phyloP scores from a whole-genome alignment of 2,329 filamentous ascomycete genomes.

The Colletotrichum lupini region DNA sequence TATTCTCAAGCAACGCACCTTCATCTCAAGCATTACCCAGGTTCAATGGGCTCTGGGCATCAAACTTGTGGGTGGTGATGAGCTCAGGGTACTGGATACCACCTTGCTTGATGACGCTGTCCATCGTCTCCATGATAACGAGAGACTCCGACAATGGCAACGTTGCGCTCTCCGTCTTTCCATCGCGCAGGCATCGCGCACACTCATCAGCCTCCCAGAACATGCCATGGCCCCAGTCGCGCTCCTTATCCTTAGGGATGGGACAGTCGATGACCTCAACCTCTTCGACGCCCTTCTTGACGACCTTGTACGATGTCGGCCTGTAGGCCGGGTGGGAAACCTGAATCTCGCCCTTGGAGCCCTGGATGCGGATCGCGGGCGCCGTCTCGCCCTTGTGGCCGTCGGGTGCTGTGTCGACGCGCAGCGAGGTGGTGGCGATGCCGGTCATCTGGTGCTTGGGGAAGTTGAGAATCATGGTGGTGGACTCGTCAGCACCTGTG shows the following conservation, averaged over 20 bases:
- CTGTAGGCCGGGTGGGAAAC: conserved; percentile 78
- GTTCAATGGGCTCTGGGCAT: conserved; percentile 71
- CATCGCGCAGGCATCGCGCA: conserved; percentile 79
- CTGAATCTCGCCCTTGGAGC: conserved; percentile 84
- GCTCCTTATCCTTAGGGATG: conserved; percentile 61
- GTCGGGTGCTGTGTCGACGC: conserved; percentile 67
- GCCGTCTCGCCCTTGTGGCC: conserved; percentile 69
- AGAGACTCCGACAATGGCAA: conserved; percentile 82
- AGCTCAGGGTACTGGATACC: conserved; percentile 64
- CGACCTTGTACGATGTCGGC: conserved; percentile 73
- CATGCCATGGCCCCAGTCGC: conserved; percentile 79
- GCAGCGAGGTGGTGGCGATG: conserved; percentile 75
- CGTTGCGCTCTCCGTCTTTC: conserved; percentile 77
- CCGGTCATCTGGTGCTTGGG: conserved; percentile 76
- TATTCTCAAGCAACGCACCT: background rate
- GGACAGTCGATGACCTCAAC: conserved; percentile 64
- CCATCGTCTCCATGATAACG: conserved; percentile 83
- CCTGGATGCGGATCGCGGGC: conserved; percentile 82
- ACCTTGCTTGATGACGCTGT: conserved; percentile 64
- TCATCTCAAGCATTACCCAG: conserved; percentile 52
- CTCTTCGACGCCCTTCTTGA: conserved; percentile 62
- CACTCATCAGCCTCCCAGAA: conserved; percentile 90
- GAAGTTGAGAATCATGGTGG: conserved; percentile 82
- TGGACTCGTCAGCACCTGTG: conserved; percentile 81
- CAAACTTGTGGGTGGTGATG: conserved; percentile 68